Conservation (phyloP, 768 basidiomycete species). For the Pulveroboletus sp. region DNA sequence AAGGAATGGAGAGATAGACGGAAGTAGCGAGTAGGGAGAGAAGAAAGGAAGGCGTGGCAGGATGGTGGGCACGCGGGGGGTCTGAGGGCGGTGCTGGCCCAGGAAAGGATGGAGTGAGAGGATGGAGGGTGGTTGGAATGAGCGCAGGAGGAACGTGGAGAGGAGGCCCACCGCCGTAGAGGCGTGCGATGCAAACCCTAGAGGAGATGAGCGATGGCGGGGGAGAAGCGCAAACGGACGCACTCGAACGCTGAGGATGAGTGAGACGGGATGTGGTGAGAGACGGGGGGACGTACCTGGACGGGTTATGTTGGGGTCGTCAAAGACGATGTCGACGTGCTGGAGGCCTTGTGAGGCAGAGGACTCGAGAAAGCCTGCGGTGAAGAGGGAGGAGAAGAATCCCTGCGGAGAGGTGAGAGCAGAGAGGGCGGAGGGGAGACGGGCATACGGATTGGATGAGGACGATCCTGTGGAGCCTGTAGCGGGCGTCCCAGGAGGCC, state of each 20-base stretch:
- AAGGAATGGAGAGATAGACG: conserved; percentile 79
- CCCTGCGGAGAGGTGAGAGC: conserved; percentile 43
- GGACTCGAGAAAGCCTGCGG: conserved; percentile 71
- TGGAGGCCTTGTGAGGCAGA: conserved; percentile 33
- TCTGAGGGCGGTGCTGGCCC: conserved; percentile 21
- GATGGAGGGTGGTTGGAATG: conserved; percentile 60
- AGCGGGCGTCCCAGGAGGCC: conserved; percentile 68
- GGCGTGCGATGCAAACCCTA: conserved; percentile 79
- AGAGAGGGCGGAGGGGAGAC: neutral
- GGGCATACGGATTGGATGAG: conserved; percentile 78
- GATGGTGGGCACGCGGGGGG: conserved; percentile 56
- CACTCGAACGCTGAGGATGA: conserved; percentile 76
- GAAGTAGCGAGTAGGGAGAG: conserved; percentile 85
- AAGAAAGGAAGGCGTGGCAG: conserved; percentile 75
- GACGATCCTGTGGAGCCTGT: conserved; percentile 79
- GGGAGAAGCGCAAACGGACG: conserved; percentile 30
- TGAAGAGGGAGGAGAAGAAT: conserved; percentile 87
- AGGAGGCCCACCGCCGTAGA: conserved; percentile 83
- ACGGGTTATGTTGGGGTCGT: conserved; percentile 85
- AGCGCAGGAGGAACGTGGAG: conserved; percentile 63
- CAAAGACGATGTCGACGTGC: conserved; percentile 67
- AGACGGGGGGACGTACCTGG: conserved; percentile 52
- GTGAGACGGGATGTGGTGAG: neutral
- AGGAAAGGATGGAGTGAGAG: conserved; percentile 68
- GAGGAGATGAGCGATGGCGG: conserved; percentile 11